Conservation (phyloP, 140 eudicot species). For the Bidens hawaiensis region DNA sequence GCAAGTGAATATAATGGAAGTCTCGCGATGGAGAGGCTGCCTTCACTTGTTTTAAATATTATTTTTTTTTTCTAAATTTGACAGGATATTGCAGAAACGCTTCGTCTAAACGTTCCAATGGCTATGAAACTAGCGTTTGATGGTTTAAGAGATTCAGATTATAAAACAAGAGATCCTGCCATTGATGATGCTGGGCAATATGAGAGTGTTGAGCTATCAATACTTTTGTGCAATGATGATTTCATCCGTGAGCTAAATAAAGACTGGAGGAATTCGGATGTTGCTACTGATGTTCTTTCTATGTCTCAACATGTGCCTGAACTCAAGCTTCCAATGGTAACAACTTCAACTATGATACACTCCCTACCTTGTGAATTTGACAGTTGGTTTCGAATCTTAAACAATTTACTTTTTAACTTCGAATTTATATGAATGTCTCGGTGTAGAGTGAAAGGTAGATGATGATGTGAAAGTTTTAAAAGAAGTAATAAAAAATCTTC, state of each 20-base stretch:
- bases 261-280: slow-evolving; percentile 90
- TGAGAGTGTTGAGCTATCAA: no score
- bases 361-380: slow-evolving; percentile 1
- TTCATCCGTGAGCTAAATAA: no score
- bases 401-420: neutral
- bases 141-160: slow-evolving; percentile 50
- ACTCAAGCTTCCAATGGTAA: slow-evolving; percentile 79
- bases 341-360: neutral
- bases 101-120: slow-evolving; percentile 75
- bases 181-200: no score
- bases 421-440: slow-evolving; percentile 1
- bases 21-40: neutral
- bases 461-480: neutral
- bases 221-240: no score
- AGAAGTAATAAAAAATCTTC: neutral
- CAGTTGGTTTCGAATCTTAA: neutral
- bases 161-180: slow-evolving; percentile 67
- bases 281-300: slow-evolving; percentile 92
- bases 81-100: slow-evolving; percentile 82
- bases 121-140: slow-evolving; percentile 88
- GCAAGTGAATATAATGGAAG: neutral
- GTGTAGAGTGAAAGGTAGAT: neutral
- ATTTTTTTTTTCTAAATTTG: neutral
- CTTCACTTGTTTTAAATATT: neutral
- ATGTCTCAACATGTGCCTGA: slow-evolving; percentile 97